Evolutionary conservation across 2,329 filamentous ascomycete species (phyloP), one percentile per base, ranked within the genome.

Genomic region (Claviceps sp.): DNA sequence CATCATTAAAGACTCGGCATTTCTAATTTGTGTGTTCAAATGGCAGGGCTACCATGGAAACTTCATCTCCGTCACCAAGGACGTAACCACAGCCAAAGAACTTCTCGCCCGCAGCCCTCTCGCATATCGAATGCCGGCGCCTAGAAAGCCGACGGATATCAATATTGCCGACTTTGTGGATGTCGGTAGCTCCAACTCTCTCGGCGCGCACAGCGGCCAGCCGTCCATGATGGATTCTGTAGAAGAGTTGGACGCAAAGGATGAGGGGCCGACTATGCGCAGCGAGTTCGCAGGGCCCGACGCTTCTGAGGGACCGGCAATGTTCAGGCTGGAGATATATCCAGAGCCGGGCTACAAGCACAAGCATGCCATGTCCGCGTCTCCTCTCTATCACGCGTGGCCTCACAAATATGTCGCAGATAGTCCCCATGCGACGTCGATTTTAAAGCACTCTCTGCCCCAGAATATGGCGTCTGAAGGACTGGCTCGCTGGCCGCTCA

Each of bases 1-100:
- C n/a, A 14, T 49, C 24, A 6, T 34, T 6, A 2, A 37, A 18
- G 14, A n/a, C 8, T 14, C n/a, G 4, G 5, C 48, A 24, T 30
- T 11, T 45, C 48, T 48, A 16, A 50, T 45, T 3, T 11, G 38
- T 41, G n/a, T 37, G 37, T 24, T 37, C 2, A 26, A 37, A 47
- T 26, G 26, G 5, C 52, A 77, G 74, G 69, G 72, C 44, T 65
- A 74, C 47, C 65, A 70, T 26, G 68, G 70, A 22, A 72, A 72
- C 22, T 81, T 78, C 60, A 63, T 80, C 42, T 72, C 72, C 13
- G 65, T 80, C 24, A 70, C 75, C 18, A 67, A 65, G 47, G 69
- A 66, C 18, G 59, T 63, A 16, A 61, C 65, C 4, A 69, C 66
- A 13, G 75, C 71, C 13, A 52, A 56, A 2, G 57, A 58, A 38